These are phyloP conservation scores for Aspergillus costaricaensis DNA, from an alignment of 2,329 filamentous ascomycete species.

Conservation along the genomic window DNA sequence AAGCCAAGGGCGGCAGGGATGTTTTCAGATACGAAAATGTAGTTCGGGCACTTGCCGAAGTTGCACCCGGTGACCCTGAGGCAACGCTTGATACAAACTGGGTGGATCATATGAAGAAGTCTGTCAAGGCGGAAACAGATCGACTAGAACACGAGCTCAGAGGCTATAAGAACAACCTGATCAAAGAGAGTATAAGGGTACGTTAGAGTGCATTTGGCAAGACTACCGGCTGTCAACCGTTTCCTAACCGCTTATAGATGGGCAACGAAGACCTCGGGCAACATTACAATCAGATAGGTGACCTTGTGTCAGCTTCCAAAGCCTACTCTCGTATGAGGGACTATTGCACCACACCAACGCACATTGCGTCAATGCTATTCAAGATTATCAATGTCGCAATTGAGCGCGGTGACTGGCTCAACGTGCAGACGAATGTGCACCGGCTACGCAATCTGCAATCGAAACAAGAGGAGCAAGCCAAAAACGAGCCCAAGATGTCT, in stretches of 20 bases:
- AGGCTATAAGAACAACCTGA: slow-evolving; percentile 92
- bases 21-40: slow-evolving; percentile 69
- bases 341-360: slow-evolving; percentile 79
- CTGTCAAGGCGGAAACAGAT: slow-evolving; percentile 69
- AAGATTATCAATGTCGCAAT: slow-evolving; percentile 75
- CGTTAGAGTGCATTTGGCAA: slow-evolving; percentile 24
- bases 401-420: slow-evolving; percentile 75
- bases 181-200: slow-evolving; percentile 95
- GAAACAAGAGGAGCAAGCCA: slow-evolving; percentile 60
- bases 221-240: background rate
- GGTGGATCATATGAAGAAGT: slow-evolving; percentile 67
- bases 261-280: slow-evolving; percentile 88
- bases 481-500: slow-evolving; percentile 65
- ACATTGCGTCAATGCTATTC: slow-evolving; percentile 79
- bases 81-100: slow-evolving; percentile 70
- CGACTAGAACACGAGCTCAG: slow-evolving; percentile 84
- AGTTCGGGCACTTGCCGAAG: slow-evolving; percentile 63
- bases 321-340: slow-evolving; percentile 86
- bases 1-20: slow-evolving; percentile 77
- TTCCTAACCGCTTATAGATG: slow-evolving; percentile 61
- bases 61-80: slow-evolving; percentile 68
- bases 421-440: slow-evolving; percentile 63
- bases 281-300: slow-evolving; percentile 78
- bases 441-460: slow-evolving; percentile 56
- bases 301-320: slow-evolving; percentile 71